Evolutionary conservation across 176 grass and related monocot species (phyloP).

Genomic region (Carex littledalei): DNA sequence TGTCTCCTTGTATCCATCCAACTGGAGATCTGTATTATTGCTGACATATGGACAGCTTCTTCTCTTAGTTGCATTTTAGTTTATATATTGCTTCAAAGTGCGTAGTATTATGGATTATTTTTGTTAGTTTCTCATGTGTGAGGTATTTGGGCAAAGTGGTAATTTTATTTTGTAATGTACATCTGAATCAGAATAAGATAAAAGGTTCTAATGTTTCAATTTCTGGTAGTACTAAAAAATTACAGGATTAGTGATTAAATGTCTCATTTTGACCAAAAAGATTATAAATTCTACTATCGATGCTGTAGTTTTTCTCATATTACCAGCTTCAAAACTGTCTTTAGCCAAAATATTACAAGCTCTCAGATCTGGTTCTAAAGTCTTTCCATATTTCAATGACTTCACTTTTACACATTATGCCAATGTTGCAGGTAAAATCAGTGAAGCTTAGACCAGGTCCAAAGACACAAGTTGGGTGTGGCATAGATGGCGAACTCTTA

Average conservation of each 20-base stretch:
- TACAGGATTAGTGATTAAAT: background rate
- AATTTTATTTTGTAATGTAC: background rate
- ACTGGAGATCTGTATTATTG: background rate
- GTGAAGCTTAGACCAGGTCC: constrained; percentile 81
- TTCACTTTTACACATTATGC: background rate
- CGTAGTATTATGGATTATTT: background rate
- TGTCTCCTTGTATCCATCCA: background rate
- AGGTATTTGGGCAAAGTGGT: background rate
- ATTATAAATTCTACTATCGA: background rate
- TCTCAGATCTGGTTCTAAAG: background rate
- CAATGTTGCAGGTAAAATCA: constrained; percentile 69
- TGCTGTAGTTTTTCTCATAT: background rate
- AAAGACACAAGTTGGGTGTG: constrained; percentile 74
- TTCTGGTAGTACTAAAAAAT: background rate
- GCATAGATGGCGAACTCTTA: constrained; percentile 90
- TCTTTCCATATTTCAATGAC: background rate
- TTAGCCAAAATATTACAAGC: background rate
- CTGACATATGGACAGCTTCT: too few relatives aligned
- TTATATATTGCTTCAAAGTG: background rate
- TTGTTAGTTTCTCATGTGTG: background rate
- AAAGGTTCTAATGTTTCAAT: background rate
- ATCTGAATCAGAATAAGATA: background rate
- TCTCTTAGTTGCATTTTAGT: constrained; percentile 1
- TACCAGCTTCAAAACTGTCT: background rate
- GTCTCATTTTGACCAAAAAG: background rate